Percentiles rank a stretch among this genome's conserved stretches.
Evolutionary conservation across 2,329 filamentous ascomycete genomes (phyloP).

Genomic region (Calonectria ilicicola): DNA sequence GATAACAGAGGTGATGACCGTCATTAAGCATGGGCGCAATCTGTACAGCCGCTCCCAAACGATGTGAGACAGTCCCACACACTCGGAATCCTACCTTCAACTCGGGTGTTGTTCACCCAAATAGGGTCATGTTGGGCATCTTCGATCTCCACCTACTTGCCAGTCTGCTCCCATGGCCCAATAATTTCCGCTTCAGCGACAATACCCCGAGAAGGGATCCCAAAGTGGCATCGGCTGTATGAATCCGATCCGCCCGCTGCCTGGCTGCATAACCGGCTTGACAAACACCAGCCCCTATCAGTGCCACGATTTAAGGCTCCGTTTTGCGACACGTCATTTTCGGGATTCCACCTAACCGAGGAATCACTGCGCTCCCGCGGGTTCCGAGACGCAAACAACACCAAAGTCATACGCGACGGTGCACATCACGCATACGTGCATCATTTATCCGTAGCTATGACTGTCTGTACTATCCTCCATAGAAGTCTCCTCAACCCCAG

Average conservation of each 20-base stretch:
- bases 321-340: too few relatives aligned
- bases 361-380: neutral
- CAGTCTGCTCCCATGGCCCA: neutral
- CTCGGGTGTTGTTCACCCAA: neutral
- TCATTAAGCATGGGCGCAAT: too few relatives aligned
- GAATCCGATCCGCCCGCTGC: neutral
- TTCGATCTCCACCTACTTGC: too few relatives aligned
- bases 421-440: too few relatives aligned
- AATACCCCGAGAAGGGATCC: too few relatives aligned
- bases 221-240: neutral
- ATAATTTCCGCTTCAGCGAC: neutral
- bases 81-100: neutral
- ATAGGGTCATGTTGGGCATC: neutral
- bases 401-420: neutral
- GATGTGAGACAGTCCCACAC: neutral
- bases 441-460: too few relatives aligned
- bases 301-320: too few relatives aligned
- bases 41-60: neutral
- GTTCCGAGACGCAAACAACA: neutral
- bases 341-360: too few relatives aligned
- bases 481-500: neutral
- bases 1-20: too few relatives aligned
- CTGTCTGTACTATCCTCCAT: neutral
- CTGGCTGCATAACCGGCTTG: too few relatives aligned
- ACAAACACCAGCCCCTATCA: too few relatives aligned